A percentile compares a stretch with the other conserved stretches of the same genome.
phyloP scores from a whole-genome alignment of 176 grass and related monocot species.

The Rhynchospora breviuscula region DNA sequence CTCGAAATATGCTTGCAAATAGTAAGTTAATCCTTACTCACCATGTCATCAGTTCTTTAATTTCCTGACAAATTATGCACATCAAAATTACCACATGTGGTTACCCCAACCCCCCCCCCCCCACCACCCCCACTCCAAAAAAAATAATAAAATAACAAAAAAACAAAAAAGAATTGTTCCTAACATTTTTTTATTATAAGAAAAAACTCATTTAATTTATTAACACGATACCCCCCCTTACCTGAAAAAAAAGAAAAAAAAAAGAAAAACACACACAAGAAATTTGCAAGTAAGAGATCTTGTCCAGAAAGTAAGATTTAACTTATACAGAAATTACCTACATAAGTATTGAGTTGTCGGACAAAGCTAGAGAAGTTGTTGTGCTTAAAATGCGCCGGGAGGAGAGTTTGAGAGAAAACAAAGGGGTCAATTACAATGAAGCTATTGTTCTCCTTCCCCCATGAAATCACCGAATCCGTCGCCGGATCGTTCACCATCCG shows the following conservation, averaged over 20 bases:
- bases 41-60: no score
- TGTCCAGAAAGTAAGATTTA: neutral
- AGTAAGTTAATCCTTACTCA: no score
- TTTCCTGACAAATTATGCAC: no score
- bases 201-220: no score
- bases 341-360: slow-evolving; percentile 90
- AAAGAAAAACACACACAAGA: neutral
- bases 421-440: slow-evolving; percentile 78
- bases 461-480: slow-evolving; percentile 54
- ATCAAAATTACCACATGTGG: no score
- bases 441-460: slow-evolving; percentile 70
- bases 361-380: slow-evolving; percentile 96
- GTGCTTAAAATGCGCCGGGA: slow-evolving; percentile 89
- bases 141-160: no score
- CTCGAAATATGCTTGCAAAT: no score
- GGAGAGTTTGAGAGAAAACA: slow-evolving; percentile 64
- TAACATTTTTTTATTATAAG: no score
- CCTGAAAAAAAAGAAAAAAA: neutral
- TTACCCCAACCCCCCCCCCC: no score
- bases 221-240: neutral
- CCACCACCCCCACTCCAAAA: no score
- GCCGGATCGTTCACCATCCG: slow-evolving; percentile 68
- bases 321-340: slow-evolving; percentile 19
- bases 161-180: no score
- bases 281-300: neutral